Base-by-base conservation (phyloP, 148 eudicot species). In the Vaccinium corymbosum region DNA sequence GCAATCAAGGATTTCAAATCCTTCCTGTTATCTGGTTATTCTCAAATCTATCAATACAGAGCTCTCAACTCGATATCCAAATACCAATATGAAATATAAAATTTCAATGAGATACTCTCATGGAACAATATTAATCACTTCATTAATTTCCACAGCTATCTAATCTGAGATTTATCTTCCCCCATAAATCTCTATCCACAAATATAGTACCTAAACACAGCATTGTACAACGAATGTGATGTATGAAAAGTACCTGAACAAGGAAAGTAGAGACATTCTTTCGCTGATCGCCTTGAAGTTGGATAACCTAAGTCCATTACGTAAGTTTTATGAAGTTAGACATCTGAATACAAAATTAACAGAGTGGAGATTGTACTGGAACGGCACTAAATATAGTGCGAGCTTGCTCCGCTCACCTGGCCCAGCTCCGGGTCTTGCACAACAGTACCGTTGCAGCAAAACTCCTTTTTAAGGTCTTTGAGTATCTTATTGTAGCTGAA, bases 341-440 rank as follows among this genome's bases (percentile, higher is more conserved):
- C 17, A n/a, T 51, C 42, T 6, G 51, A 80, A 19, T 20, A 57
- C 19, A 51, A 66, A 9, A 16, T 13, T 15, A 46, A n/a, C 7
- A 49, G 14, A 84, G 64, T 16, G 50, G 64, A 29, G 50, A 15
- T 35, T 68, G 16, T 25, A 77, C 7, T 50, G 9, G 6, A 51
- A 7, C 0, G 79, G 73, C 25, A 10, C 17, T 42, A 6, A 20
- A 42, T 25, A 38, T 25, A 80, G 25, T 3, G 3, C 66, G 15
- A 10, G 27, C 62, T 68, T 48, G 9, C 83, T 85, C 42, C 20
- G 9, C 83, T 85, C 42, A 85, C 87, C 85, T 88, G 87, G 61
- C 89, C 87, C n/a, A 88, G 84, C 83, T 88, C 89, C 25, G 87
- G 89, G 74, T 88, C 89, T 79, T 88, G 89, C 29, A 88, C 89